Evolutionary conservation across 2,329 filamentous ascomycete genomes (phyloP), one percentile per base, ranked within the genome.

Genomic region (Hymenotorrendiella dingleyae): DNA sequence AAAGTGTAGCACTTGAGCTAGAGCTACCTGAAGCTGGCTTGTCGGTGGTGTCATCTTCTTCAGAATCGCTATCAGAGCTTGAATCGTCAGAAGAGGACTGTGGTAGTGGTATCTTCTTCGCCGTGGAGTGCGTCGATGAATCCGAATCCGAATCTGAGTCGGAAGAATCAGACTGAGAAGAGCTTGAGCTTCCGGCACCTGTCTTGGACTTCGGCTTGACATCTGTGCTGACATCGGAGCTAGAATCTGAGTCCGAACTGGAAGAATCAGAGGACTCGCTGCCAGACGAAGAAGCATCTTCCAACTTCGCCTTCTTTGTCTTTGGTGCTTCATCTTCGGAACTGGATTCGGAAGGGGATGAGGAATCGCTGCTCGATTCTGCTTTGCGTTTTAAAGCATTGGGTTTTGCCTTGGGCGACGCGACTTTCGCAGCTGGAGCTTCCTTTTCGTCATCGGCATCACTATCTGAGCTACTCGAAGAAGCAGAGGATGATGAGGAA

Each of bases 351-450:
- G 66, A 67, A 41, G 63, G 64, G 2, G 54, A 55, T 17, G 62
- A 61, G 1, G 64, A 65, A 11, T 59, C 59, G 30, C 62, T 62
- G 50, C 62, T 67, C 14, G 60, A 53, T 56, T 65, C 63, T 6
- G 75, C 75, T 66, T 78, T 76, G 27, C 76, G 70, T 57, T 83
- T 82, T 45, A 74, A 57, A 2, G 64, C 64, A 22, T 73, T 72
- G 38, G 55, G 48, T 33, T 60, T 63, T 23, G 47, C 48, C 43
- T 57, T 60, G 30, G 54, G 48, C 14, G 49, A 50, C 34, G 50
- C 24, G 30, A 45, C 35, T 46, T 62, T 63, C 11, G 42, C 44
- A 20, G 48, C 42, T 28, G 57, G 47, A 5, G 48, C 45, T 42
- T 72, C 68, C 26, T 68, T 64, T 51, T 74, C 70, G 44, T 72